Evolutionary conservation across 257 asterid genomes (phyloP).

Genomic region (Solanum virginianum): DNA sequence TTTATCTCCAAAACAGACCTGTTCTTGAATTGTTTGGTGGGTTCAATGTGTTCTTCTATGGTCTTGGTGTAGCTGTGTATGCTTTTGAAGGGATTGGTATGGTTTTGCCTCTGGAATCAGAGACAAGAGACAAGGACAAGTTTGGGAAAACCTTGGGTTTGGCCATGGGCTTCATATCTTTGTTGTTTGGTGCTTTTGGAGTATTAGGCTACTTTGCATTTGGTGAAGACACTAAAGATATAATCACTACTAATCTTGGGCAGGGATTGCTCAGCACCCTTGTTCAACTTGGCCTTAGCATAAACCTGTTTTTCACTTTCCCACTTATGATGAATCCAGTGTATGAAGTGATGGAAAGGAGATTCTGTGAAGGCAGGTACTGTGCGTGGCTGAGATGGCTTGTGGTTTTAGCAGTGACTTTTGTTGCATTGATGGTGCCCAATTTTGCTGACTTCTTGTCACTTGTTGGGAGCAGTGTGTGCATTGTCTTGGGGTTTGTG

Average conservation of each 20-base stretch:
- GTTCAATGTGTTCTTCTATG: conserved; percentile 53
- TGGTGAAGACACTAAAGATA: conserved; percentile 60
- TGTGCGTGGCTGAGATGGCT: conserved; percentile 73
- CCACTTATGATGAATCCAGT: conserved; percentile 94
- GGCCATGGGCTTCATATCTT: conserved; percentile 60
- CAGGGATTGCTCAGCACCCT: conserved; percentile 43
- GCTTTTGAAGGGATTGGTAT: conserved; percentile 88
- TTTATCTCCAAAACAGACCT: conserved; percentile 37
- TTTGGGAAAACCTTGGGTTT: conserved; percentile 51
- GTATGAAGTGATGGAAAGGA: conserved; percentile 80
- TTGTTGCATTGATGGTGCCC: conserved; percentile 59
- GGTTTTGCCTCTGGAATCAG: conserved; percentile 72
- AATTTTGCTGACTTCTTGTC: conserved; percentile 86
- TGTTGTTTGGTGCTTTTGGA: conserved; percentile 62
- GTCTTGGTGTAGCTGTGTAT: conserved; percentile 79
- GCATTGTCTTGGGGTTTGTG: conserved; percentile 65
- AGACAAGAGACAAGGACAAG: conserved; percentile 53
- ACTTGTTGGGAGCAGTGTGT: conserved; percentile 81
- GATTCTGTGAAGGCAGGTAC: conserved; percentile 59
- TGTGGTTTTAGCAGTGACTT: conserved; percentile 43
- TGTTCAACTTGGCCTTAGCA: conserved; percentile 60
- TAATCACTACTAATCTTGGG: conserved; percentile 80
- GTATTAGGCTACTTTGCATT: conserved; percentile 71
- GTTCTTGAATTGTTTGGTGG: conserved; percentile 57
- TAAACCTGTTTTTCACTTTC: conserved; percentile 61